Percentiles rank a stretch among this genome's conserved stretches.
Conservation (phyloP, 2,329 filamentous ascomycete species). For the Colletotrichum trifolii region DNA sequence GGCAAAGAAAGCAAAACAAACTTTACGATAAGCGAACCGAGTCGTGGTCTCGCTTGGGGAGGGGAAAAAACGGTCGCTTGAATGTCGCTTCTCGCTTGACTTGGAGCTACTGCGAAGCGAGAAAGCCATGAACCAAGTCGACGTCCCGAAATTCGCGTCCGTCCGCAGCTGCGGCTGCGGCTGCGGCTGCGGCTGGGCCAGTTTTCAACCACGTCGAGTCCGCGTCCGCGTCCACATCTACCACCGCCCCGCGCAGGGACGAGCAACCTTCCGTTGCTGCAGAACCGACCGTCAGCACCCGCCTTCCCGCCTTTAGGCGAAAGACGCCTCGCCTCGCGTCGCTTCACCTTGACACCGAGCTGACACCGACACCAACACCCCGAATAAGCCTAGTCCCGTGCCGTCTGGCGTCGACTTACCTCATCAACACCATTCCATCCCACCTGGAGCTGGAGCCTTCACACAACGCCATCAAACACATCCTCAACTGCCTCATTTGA, state of each 20-base stretch:
- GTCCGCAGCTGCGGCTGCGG: neutral
- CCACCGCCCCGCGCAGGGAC: conserved; percentile 18
- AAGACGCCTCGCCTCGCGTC: neutral
- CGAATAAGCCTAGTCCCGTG: neutral
- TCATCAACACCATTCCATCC: conserved; percentile 4
- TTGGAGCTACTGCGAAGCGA: conserved; percentile 50
- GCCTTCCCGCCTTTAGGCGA: neutral
- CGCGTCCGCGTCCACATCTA: conserved; percentile 11
- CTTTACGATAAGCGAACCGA: conserved; percentile 37
- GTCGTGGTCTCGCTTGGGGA: conserved; percentile 28
- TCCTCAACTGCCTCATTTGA: neutral
- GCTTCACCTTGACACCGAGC: conserved; percentile 11
- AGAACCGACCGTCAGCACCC: conserved; percentile 23
- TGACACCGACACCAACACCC: conserved; percentile 4
- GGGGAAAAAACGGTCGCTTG: conserved; percentile 36
- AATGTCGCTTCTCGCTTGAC: conserved; percentile 50
- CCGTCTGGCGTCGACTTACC: conserved; percentile 5
- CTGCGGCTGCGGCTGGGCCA: neutral
- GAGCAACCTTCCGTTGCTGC: conserved; percentile 35
- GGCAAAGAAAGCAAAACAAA: conserved; percentile 30
- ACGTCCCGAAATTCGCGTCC: conserved; percentile 28
- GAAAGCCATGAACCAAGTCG: conserved; percentile 35
- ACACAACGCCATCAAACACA: neutral
- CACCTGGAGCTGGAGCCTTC: neutral
- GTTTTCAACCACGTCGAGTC: neutral